Percentiles rank a stretch among this genome's conserved stretches.
Conservation (phyloP, 2,329 filamentous ascomycete species). For the Sporothrix pallida region DNA sequence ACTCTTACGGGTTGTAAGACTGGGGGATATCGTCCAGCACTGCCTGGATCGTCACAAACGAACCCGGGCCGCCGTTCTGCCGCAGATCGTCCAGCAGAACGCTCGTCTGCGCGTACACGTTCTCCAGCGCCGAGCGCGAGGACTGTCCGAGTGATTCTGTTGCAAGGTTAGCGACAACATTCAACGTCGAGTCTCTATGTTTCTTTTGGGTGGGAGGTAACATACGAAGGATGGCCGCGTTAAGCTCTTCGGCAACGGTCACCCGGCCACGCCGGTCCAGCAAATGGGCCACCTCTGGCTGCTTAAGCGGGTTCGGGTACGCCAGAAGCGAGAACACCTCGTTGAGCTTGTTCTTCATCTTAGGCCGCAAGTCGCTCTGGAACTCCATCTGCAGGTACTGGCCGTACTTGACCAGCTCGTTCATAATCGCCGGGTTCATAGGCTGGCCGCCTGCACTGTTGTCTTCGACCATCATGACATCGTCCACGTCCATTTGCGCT, state of each 20-base stretch:
- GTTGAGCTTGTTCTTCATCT: constrained; percentile 74
- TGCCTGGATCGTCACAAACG: constrained; percentile 72
- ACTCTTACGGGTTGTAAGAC: background rate
- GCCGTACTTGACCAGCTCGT: constrained; percentile 78
- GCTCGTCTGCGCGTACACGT: constrained; percentile 82
- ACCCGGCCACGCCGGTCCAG: constrained; percentile 76
- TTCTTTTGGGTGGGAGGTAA: constrained; percentile 37
- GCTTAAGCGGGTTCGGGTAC: constrained; percentile 79
- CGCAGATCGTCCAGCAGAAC: constrained; percentile 83
- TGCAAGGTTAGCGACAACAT: background rate
- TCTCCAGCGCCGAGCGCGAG: constrained; percentile 82
- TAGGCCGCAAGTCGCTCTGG: constrained; percentile 69
- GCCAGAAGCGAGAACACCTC: constrained; percentile 90
- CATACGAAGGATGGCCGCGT: constrained; percentile 88
- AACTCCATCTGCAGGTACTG: constrained; percentile 80
- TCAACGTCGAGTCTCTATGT: too few relatives aligned
- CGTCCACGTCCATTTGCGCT: constrained; percentile 60
- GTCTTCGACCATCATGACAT: constrained; percentile 61
- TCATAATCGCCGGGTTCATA: constrained; percentile 58
- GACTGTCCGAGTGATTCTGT: constrained; percentile 89
- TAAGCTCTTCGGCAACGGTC: constrained; percentile 88
- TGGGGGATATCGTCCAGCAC: constrained; percentile 55
- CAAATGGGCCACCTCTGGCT: constrained; percentile 74
- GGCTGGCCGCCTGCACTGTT: constrained; percentile 39
- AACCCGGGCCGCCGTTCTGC: constrained; percentile 77